phyloP scores from a whole-genome alignment of 2,329 filamentous ascomycete species.

The Westerdykella aurantiaca region DNA sequence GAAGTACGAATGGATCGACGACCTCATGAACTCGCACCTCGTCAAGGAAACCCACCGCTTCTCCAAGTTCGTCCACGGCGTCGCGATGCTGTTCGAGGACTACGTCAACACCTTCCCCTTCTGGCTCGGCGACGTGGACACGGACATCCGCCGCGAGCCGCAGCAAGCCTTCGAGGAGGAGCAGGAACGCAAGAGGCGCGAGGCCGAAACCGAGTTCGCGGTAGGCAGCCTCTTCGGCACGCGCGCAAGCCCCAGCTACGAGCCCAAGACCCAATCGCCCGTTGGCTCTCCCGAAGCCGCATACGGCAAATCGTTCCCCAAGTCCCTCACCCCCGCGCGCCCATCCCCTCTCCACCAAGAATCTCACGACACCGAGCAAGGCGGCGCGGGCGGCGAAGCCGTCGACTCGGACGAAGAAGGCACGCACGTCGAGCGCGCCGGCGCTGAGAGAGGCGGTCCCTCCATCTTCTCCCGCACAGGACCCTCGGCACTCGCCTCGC shows the following conservation, averaged over 20 bases:
- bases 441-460: slow-evolving; percentile 17
- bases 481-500: slow-evolving; percentile 57
- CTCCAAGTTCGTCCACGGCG: slow-evolving; percentile 94
- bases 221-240: slow-evolving; percentile 78
- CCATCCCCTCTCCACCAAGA: slow-evolving; percentile 11
- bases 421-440: slow-evolving; percentile 12
- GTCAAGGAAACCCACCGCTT: slow-evolving; percentile 86
- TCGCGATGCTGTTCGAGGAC: slow-evolving; percentile 85
- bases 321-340: slow-evolving; percentile 9
- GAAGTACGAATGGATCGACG: slow-evolving; percentile 78
- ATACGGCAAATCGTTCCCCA: slow-evolving; percentile 14
- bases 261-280: slow-evolving; percentile 58
- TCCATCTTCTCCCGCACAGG: slow-evolving; percentile 38
- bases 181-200: slow-evolving; percentile 73
- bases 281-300: slow-evolving; percentile 52
- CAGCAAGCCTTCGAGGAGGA: slow-evolving; percentile 87
- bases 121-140: slow-evolving; percentile 88
- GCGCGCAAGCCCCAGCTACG: slow-evolving; percentile 41
- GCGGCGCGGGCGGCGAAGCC: slow-evolving; percentile 40
- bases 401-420: slow-evolving; percentile 48
- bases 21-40: slow-evolving; percentile 87
- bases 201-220: slow-evolving; percentile 78
- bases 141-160: slow-evolving; percentile 89
- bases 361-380: slow-evolving; percentile 15
- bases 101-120: slow-evolving; percentile 94